These are phyloP conservation scores for Salmacisia buchloeana DNA, from an alignment of 1,284 basidiomycete genomes.

Conservation along the genomic window DNA sequence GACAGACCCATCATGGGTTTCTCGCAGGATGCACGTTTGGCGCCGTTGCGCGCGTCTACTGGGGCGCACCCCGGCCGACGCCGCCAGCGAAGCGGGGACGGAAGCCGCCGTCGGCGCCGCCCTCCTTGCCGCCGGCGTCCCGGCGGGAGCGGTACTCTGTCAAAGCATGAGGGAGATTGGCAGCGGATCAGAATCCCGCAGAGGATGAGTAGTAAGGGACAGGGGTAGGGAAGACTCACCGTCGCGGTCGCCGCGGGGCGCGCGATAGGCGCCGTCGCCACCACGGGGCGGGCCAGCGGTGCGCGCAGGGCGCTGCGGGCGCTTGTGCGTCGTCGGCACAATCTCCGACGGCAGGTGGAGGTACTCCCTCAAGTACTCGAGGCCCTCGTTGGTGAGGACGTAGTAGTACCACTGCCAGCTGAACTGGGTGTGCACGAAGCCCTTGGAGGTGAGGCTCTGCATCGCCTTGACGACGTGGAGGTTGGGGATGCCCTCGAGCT, in stretches of 20 bases:
- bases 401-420: conserved; percentile 55
- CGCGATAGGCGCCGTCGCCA: conserved; percentile 39
- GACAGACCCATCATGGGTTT: too few relatives aligned
- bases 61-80: conserved; percentile 39
- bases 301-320: conserved; percentile 46
- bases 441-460: conserved; percentile 92
- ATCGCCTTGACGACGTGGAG: conserved; percentile 98
- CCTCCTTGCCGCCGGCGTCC: conserved; percentile 47
- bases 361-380: conserved; percentile 51
- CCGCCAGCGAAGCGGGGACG: conserved; percentile 47
- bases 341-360: conserved; percentile 50
- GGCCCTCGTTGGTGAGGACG: conserved; percentile 49
- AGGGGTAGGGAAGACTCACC: conserved; percentile 42
- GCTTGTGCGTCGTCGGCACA: conserved; percentile 50
- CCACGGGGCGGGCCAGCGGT: conserved; percentile 27
- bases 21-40: too few relatives aligned
- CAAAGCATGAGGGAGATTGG: background rate
- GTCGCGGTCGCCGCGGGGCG: conserved; percentile 47
- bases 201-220: background rate
- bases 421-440: conserved; percentile 89
- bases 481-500: conserved; percentile 84
- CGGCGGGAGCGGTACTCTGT: conserved; percentile 22
- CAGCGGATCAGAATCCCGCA: too few relatives aligned
- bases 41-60: conserved; percentile 29
- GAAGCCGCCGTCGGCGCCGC: conserved; percentile 45